Evolutionary conservation across 2,329 filamentous ascomycete genomes (phyloP), one percentile per base, ranked within the genome.

Genomic region (Sporothrix pallida): DNA sequence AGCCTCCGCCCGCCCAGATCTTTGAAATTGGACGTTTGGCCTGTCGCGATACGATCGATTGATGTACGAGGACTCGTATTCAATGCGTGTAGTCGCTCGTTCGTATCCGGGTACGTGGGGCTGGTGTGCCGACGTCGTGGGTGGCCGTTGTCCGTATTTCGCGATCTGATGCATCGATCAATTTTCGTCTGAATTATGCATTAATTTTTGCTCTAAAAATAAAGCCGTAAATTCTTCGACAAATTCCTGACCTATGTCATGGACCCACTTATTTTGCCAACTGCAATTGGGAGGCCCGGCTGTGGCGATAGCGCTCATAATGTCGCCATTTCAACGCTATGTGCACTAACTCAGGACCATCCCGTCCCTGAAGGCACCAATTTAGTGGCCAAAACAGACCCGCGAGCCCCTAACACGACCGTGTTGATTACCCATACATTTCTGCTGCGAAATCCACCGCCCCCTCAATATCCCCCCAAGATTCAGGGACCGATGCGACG

Each of bases 401-500:
- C 23, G 12, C 23, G 12, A 68, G 6, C 17, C 62, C 17, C 58
- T 67, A 73, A 73, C 56, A 37, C 31, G 15, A 15, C 23, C 13
- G n/a, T 31, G 42, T 26, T 23, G 13, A 12, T 42, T 50, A 37
- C 42, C 20, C 23, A 52, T 31, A 63, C 44, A 52, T 2, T n/a
- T n/a, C 13, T 50, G 69, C 31, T 50, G 60, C 42, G 31, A 13
- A 44, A 13, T 12, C n/a, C 37, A 13, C 12, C 6, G 12, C 42
- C 70, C 8, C 70, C 13, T 7, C 31, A 37, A 37, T 37, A 37
- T 37, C 31, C 67, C 17, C 23, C 70, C 42, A 46, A 23, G 42
- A 37, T 23, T 20, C 71, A 56, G 68, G 67, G 52, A 73, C 72
- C 70, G 50, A 73, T 73, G 74, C 71, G 71, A 73, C 73, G 72